Base-by-base conservation (phyloP, 495 filamentous ascomycete genomes). In the Neurospora sublineolata region DNA sequence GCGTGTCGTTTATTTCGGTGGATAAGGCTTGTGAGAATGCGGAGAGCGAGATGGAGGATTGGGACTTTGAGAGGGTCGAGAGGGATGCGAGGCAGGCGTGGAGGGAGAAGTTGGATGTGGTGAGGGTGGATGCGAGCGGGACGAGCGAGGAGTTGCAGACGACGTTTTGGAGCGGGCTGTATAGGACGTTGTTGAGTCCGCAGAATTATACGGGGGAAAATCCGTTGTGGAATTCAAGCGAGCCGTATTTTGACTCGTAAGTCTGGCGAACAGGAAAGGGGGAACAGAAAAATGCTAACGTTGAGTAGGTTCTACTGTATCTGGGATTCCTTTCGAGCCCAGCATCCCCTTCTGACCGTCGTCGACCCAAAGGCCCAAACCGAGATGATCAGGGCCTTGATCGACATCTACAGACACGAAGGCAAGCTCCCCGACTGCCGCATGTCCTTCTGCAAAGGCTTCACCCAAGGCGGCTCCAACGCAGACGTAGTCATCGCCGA, bases 181-280 rank as follows among this genome's bases (percentile, higher is more conserved):
- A 92, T 75, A 83, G 90, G 23, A 84, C 87, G 3, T 78, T 91
- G 80, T 83, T 91, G 39, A 88, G 85, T 20, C 90, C 90, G 9
- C 90, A 92, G 78, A 89, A 93, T 70, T 92, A 91, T 73, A 93
- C 90, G 0, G 89, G 90, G 1, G 91, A 93, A 75, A 93, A 93
- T 64, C 90, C 86, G 41, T 78, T 90, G 3, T 93, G 91, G 91
- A 75, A 89, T 27, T 90, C 88, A 23, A 80, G 82, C 0, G 91
- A 92, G 77, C 90, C 91, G n/a, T 92, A 93, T 72, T 93, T 87
- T 73, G 90, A 93, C 74, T 89, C 81, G 68, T 83, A 38, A 70
- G 73, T 84, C 84, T 36, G 79, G 77, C 52, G 40, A 76, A 76
- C 41, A 76, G 76, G 42, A 77, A 73, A 3, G 71, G 77, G 77